Evolutionary conservation across 2,329 filamentous ascomycete genomes (phyloP), one percentile per base, ranked within the genome.

Genomic region (Ophiostoma sp.): DNA sequence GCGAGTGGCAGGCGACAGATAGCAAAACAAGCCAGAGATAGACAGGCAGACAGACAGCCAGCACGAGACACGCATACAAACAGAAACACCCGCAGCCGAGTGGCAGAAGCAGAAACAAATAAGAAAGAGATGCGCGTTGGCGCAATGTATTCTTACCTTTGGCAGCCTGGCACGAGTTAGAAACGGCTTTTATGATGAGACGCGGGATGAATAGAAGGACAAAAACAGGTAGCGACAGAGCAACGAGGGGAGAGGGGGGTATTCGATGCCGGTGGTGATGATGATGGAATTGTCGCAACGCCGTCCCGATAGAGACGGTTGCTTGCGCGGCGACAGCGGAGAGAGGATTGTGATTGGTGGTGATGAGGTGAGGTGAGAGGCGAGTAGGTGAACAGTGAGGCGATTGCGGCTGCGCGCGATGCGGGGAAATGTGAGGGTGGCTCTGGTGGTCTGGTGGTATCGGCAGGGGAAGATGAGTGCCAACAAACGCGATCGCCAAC

Each of bases 111-210:
- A 65, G 33, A 27, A 4, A 65, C 17, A 15, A 36, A 13, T 20
- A 36, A 33, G 23, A 6, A 15, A 10, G n/a, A 64, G 4, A 36
- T 20, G 60, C 7, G 31, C 17, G 4, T 39, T 39, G 17, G 35
- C 33, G 35, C 60, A n/a, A 65, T 65, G 20, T n/a, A 65, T 41
- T 39, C 62, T 65, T 65, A 65, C 62, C 62, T 65, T 65, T 65
- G 33, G 60, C 20, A 20, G 33, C 62, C 62, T 65, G 35, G 20
- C n/a, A 23, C 4, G 54, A 64, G 35, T 65, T 41, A 65, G 35
- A 23, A 10, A 36, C 33, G 4, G 8, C 11, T 39, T n/a, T 6
- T 3, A 23, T 5, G 11, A 39, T 13, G 10, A 39, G 20, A 65
- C 13, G 62, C 15, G 15, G 20, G 10, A 65, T 23, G 62, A 23